A percentile compares a stretch with the other conserved stretches of the same genome.
Conservation (phyloP, 768 basidiomycete species). For the Pisolithus microcarpus region DNA sequence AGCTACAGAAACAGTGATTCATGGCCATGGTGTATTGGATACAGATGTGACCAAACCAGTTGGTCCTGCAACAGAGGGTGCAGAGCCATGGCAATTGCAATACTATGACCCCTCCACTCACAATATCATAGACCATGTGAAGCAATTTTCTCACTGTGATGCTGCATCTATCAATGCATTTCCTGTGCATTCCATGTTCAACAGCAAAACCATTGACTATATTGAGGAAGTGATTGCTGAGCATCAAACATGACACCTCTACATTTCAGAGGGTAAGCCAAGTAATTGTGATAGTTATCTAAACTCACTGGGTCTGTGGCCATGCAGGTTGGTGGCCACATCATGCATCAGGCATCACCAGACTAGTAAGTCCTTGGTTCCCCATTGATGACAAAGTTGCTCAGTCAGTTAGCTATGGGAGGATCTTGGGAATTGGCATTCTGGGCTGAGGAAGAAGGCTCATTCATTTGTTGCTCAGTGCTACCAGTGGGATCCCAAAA, state of each 20-base stretch:
- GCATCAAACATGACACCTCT: not conserved
- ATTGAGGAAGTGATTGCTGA: not conserved
- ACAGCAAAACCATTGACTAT: not conserved
- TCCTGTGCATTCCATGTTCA: not conserved
- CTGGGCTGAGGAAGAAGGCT: conserved; percentile 1
- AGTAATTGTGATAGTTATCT: too few species aligned
- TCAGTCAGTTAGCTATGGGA: conserved; percentile 2
- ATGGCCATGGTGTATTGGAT: too few species aligned
- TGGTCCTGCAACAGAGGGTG: too few species aligned
- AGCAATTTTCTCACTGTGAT: not conserved
- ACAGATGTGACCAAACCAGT: too few species aligned
- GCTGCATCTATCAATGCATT: not conserved
- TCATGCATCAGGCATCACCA: not conserved
- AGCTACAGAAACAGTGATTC: too few species aligned
- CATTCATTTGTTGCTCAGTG: not conserved
- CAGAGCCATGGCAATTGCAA: not conserved
- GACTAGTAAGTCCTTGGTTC: not conserved
- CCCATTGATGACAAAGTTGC: not conserved
- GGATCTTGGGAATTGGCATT: conserved; percentile 2
- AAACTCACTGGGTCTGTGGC: too few species aligned
- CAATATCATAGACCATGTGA: not conserved
- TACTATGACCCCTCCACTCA: not conserved
- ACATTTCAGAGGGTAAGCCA: not conserved
- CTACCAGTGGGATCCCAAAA: conserved; percentile 6
- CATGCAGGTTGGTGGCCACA: not conserved